phyloP scores from a whole-genome alignment of 441 rosid species.

The Adansonia rubrostipa region DNA sequence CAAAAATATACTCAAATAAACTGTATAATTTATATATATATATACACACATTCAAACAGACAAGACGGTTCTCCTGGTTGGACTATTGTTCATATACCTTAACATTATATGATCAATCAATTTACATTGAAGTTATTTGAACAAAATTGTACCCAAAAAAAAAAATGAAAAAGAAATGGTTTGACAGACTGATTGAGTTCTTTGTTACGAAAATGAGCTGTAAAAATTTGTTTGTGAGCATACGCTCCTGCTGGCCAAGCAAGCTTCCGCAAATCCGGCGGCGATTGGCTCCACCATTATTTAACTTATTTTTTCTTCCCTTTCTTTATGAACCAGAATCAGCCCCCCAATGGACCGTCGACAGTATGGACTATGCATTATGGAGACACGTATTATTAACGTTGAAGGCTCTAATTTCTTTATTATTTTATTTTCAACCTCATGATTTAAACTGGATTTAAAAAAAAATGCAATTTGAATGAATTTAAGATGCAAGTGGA shows the following conservation, averaged over 20 bases:
- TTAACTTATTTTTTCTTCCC: background rate
- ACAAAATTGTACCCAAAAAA: background rate
- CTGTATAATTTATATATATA: background rate
- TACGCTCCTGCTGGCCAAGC: background rate
- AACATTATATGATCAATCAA: background rate
- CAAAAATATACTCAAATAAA: background rate
- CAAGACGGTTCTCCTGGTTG: background rate
- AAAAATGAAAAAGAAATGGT: background rate
- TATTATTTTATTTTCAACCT: background rate
- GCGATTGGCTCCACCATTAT: constrained; percentile 18
- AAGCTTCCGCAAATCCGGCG: constrained; percentile 32
- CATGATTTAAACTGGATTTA: background rate
- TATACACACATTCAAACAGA: background rate
- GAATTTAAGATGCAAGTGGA: background rate
- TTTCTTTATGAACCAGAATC: background rate
- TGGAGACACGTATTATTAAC: background rate
- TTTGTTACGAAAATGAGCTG: background rate
- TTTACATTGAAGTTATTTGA: background rate
- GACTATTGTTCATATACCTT: background rate
- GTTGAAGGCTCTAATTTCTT: background rate
- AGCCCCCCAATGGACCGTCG: background rate
- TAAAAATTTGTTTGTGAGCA: background rate
- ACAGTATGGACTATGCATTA: background rate
- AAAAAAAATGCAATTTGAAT: background rate
- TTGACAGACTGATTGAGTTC: background rate